Conservation (phyloP, 2,329 filamentous ascomycete species). For the Aspergillus brasiliensis region DNA sequence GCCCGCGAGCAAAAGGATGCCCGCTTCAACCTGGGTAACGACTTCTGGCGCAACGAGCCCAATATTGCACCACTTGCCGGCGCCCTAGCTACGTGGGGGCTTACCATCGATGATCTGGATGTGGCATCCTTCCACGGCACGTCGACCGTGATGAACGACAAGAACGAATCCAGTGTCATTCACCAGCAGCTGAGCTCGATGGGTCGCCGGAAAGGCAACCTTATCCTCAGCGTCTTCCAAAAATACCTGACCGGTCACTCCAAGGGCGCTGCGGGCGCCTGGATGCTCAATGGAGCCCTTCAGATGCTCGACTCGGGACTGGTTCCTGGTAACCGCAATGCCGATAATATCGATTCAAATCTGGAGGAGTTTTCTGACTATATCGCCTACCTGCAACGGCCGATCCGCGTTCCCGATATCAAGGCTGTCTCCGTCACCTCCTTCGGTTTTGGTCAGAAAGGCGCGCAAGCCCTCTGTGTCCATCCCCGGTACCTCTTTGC, state of each 20-base stretch:
- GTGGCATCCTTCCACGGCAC: conserved; percentile 97
- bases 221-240: conserved; percentile 91
- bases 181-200: conserved; percentile 91
- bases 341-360: conserved; percentile 88
- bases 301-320: conserved; percentile 90
- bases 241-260: conserved; percentile 96
- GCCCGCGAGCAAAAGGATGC: neutral
- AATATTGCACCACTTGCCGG: neutral
- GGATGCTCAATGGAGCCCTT: conserved; percentile 97
- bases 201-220: conserved; percentile 89
- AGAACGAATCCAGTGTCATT: conserved; percentile 95
- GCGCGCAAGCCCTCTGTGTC: neutral
- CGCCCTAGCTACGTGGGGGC: neutral
- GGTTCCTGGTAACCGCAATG: conserved; percentile 92
- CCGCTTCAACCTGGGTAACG: neutral
- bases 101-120: conserved; percentile 69
- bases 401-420: neutral
- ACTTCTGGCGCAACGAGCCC: neutral
- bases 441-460: neutral
- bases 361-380: conserved; percentile 89
- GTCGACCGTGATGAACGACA: conserved; percentile 95
- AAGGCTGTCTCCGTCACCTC: neutral
- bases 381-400: neutral
- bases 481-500: neutral
- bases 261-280: conserved; percentile 94